These are phyloP conservation scores for Waltergamsia citrina DNA, from an alignment of 2,329 filamentous ascomycete genomes.

Conservation along the genomic window DNA sequence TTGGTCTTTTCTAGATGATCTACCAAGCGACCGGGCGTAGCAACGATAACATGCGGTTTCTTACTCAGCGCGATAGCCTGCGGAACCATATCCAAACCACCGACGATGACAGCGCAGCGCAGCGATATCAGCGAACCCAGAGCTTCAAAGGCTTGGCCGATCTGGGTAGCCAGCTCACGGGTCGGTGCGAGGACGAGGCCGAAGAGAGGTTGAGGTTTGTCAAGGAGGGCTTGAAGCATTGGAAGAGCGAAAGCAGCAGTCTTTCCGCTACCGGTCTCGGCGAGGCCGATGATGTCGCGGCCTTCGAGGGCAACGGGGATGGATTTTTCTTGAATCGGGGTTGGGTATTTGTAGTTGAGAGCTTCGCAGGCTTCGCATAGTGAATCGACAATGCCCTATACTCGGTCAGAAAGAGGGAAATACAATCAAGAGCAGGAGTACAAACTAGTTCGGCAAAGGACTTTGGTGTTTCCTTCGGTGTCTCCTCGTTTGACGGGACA, in stretches of 20 bases:
- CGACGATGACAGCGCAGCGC: constrained; percentile 76
- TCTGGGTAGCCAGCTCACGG: constrained; percentile 87
- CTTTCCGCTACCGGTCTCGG: constrained; percentile 93
- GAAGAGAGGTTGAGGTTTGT: constrained; percentile 77
- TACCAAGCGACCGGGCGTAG: constrained; percentile 78
- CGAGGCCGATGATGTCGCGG: constrained; percentile 84
- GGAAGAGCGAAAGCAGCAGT: constrained; percentile 91
- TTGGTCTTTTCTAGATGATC: constrained; percentile 97
- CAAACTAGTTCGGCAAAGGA: constrained; percentile 55
- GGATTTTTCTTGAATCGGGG: constrained; percentile 77
- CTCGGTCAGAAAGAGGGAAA: constrained; percentile 4
- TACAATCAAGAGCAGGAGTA: not conserved
- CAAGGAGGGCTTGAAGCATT: constrained; percentile 82
- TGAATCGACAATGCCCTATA: constrained; percentile 69
- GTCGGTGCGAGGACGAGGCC: constrained; percentile 89
- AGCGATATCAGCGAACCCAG: constrained; percentile 84
- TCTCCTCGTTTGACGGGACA: constrained; percentile 17
- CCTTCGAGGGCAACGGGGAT: constrained; percentile 74
- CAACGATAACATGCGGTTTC: constrained; percentile 89
- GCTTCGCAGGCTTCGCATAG: constrained; percentile 81
- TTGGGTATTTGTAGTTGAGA: constrained; percentile 77
- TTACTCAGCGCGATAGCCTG: constrained; percentile 90
- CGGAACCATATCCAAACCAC: constrained; percentile 91
- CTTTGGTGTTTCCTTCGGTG: constrained; percentile 29
- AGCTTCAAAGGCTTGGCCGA: constrained; percentile 78